phyloP scores from a whole-genome alignment of 1,284 basidiomycete genomes.

The Sporisorium scitamineum region DNA sequence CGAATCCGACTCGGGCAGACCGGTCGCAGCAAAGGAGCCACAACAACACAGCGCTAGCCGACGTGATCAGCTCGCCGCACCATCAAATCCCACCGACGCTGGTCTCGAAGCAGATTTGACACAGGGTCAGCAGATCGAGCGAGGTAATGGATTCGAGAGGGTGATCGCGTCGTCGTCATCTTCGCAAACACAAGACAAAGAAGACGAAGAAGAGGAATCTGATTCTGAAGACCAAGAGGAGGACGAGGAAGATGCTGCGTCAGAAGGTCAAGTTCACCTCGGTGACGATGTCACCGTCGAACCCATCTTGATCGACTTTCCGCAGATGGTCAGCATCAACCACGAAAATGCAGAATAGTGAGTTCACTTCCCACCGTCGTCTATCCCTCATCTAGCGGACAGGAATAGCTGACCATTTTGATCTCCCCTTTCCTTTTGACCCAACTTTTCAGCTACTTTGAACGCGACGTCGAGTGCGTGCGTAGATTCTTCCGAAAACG shows the following conservation, averaged over 20 bases:
- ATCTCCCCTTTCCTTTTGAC: background rate
- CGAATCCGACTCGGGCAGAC: constrained; percentile 28
- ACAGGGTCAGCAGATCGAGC: constrained; percentile 48
- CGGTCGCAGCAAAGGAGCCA: constrained; percentile 15
- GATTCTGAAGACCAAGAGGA: constrained; percentile 51
- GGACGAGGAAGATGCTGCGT: constrained; percentile 72
- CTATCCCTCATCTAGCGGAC: no score
- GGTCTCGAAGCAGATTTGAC: constrained; percentile 17
- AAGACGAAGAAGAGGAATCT: constrained; percentile 12
- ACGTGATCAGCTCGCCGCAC: background rate
- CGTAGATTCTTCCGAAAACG: constrained; percentile 90
- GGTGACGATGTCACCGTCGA: constrained; percentile 80
- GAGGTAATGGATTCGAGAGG: constrained; percentile 62
- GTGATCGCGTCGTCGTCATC: constrained; percentile 32
- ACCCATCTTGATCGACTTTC: constrained; percentile 96
- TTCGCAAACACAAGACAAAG: constrained; percentile 16
- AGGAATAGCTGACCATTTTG: constrained; percentile 1
- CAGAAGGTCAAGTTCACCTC: constrained; percentile 77
- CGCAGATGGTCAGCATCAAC: constrained; percentile 98
- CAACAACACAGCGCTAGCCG: constrained; percentile 7
- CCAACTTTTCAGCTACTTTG: constrained; percentile 86
- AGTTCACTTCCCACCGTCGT: no score
- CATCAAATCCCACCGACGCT: background rate
- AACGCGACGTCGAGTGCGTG: constrained; percentile 96
- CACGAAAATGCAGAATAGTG: constrained; percentile 97